A percentile compares a stretch with the other conserved stretches of the same genome.
These are phyloP conservation scores for Solanum peruvianum DNA, from an alignment of 257 asterid genomes.

Conservation along the genomic window DNA sequence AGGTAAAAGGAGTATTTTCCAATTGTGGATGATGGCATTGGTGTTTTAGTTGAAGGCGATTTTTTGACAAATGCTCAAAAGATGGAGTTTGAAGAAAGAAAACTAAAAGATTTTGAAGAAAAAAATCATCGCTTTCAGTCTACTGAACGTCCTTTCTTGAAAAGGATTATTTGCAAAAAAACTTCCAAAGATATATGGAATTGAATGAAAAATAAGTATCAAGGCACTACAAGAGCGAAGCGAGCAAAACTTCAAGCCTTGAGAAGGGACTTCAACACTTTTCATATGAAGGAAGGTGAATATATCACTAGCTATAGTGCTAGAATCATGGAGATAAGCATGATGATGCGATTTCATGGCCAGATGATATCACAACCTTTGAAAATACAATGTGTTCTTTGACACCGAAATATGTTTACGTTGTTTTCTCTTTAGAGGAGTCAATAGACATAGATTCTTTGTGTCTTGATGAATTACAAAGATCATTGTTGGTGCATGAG, in stretches of 20 bases:
- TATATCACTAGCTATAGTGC: too few species aligned
- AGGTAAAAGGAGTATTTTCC: not conserved
- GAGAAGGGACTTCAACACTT: not conserved
- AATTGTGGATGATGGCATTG: not conserved
- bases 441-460: too few species aligned
- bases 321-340: not conserved
- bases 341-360: not conserved
- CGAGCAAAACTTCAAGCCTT: not conserved
- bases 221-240: not conserved
- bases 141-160: not conserved
- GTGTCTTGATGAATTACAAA: too few species aligned
- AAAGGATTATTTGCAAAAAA: too few species aligned
- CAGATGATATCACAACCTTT: not conserved
- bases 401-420: not conserved
- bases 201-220: not conserved
- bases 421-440: not conserved
- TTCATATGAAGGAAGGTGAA: too few species aligned
- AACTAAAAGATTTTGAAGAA: not conserved
- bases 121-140: not conserved
- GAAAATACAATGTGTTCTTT: too few species aligned
- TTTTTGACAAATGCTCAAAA: not conserved
- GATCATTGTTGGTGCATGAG: not conserved
- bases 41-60: not conserved
- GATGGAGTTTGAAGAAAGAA: not conserved
- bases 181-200: too few species aligned